Evolutionary conservation across 2,329 filamentous ascomycete species (phyloP).

Genomic region (Juglanconis sp.): DNA sequence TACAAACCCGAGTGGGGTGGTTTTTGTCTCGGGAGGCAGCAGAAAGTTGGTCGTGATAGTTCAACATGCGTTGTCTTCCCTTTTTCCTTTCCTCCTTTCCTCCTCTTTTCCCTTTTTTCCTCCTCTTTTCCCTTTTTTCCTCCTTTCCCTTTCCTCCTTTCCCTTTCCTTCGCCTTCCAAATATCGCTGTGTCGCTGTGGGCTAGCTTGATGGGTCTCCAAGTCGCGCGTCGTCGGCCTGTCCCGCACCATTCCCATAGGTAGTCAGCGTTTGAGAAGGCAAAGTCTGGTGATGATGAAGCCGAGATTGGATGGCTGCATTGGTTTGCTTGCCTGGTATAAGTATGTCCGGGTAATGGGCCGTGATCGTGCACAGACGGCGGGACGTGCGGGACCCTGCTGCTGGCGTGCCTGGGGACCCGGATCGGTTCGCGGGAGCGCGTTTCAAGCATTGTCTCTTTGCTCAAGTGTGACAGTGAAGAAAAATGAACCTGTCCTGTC

Average conservation of each 20-base stretch:
- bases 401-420: neutral
- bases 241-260: neutral
- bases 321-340: neutral
- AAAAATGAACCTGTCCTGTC: too few relatives aligned
- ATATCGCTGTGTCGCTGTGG: too few relatives aligned
- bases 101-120: too few relatives aligned
- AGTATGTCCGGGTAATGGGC: neutral
- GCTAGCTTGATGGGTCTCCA: too few relatives aligned
- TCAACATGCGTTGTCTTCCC: too few relatives aligned
- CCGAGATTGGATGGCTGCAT: neutral
- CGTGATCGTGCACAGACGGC: slow-evolving; percentile 3
- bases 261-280: neutral
- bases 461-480: neutral
- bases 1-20: neutral
- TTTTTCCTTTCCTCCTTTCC: too few relatives aligned
- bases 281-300: neutral
- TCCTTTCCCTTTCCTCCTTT: too few relatives aligned
- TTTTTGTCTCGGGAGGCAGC: neutral
- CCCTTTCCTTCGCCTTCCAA: too few relatives aligned
- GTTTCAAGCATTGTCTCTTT: neutral
- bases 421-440: neutral
- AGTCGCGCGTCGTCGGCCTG: too few relatives aligned
- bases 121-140: neutral
- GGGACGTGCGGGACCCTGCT: neutral
- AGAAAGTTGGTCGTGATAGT: too few relatives aligned